Evolutionary conservation across 2,329 filamentous ascomycete genomes (phyloP), one percentile per base, ranked within the genome.

Genomic region (Epichloe festucae): DNA sequence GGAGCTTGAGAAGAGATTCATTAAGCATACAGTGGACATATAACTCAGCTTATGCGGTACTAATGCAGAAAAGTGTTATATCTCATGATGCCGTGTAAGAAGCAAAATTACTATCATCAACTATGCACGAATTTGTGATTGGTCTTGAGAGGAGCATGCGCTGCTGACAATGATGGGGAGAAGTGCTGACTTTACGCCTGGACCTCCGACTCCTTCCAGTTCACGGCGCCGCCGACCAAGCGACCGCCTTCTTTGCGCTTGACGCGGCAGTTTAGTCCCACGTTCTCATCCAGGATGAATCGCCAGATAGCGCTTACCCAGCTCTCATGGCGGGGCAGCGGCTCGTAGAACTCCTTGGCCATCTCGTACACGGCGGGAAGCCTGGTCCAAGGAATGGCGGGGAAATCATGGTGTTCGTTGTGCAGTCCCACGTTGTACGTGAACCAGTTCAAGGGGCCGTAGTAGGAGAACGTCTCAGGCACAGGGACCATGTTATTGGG

Each of bases 321-420:
- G 75, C 89, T 95, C 64, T 82, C 80, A 64, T 97, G 91, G 56
- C 78, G 79, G 10, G 93, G 93, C 58, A 98, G 72, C 54, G 87
- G 85, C 57, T 85, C 81, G 70, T 98, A 98, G 65, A 96, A 98
- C 69, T 97, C 93, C 57, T 78, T 78, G 1, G 93, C 93, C 52
- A 94, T 86, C 56, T 81, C 71, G 63, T 90, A 82, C 50, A 98
- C 74, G 63, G 76, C 76, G 51, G 84, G 86, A 40, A 98, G 77
- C 35, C 85, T 77, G 10, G 89, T 96, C 93, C 93, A 98, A 0
- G 93, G 91, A 46, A 98, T 81, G 46, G 93, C 93, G 11, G 93
- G 93, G 71, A 98, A 98, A 69, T 98, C 93, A 68, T 98, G 93
- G 70, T 98, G 93, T 74, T 98, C 93, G 66, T 98, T 98, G 74